Conservation (phyloP, 345 rosid genomes). For the Cochlearia excelsa region DNA sequence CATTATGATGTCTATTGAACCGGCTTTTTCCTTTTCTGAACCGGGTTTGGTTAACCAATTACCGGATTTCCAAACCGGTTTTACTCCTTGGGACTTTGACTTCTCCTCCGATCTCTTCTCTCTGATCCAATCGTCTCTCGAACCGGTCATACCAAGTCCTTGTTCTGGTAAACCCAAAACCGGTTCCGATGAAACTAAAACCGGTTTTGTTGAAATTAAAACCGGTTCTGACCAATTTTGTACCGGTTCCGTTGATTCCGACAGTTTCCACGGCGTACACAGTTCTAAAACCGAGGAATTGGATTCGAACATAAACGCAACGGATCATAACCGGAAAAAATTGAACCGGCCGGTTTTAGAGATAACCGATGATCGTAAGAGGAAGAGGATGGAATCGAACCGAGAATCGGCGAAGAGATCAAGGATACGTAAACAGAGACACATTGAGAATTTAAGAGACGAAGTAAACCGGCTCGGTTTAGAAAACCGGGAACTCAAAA, state of each 20-base stretch:
- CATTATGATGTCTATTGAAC: slow-evolving; percentile 42
- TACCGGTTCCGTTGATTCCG: slow-evolving; percentile 10
- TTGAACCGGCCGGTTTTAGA: slow-evolving; percentile 23
- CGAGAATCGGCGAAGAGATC: slow-evolving; percentile 90
- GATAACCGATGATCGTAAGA: slow-evolving; percentile 62
- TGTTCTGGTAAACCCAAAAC: slow-evolving; percentile 31
- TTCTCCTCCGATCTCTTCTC: slow-evolving; percentile 35
- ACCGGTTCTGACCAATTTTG: slow-evolving; percentile 25
- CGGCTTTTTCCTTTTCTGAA: slow-evolving; percentile 41
- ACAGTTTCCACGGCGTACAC: neutral
- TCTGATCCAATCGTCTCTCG: slow-evolving; percentile 26
- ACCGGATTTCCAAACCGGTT: slow-evolving; percentile 45
- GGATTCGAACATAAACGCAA: slow-evolving; percentile 20
- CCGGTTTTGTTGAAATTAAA: slow-evolving; percentile 14
- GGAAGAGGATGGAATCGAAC: slow-evolving; percentile 80
- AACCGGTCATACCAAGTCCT: slow-evolving; percentile 28
- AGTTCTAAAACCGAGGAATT: slow-evolving; percentile 13
- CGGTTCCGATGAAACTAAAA: slow-evolving; percentile 11
- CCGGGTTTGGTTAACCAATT: slow-evolving; percentile 40
- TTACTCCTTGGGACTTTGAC: slow-evolving; percentile 53
- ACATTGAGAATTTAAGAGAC: slow-evolving; percentile 64
- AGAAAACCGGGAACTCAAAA: slow-evolving; percentile 61
- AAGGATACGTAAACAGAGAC: slow-evolving; percentile 74
- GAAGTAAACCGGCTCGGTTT: slow-evolving; percentile 58
- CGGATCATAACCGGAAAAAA: slow-evolving; percentile 33